Evolutionary conservation across 2,329 filamentous ascomycete genomes (phyloP), one percentile per base, ranked within the genome.

Genomic region (Exophiala sp.): DNA sequence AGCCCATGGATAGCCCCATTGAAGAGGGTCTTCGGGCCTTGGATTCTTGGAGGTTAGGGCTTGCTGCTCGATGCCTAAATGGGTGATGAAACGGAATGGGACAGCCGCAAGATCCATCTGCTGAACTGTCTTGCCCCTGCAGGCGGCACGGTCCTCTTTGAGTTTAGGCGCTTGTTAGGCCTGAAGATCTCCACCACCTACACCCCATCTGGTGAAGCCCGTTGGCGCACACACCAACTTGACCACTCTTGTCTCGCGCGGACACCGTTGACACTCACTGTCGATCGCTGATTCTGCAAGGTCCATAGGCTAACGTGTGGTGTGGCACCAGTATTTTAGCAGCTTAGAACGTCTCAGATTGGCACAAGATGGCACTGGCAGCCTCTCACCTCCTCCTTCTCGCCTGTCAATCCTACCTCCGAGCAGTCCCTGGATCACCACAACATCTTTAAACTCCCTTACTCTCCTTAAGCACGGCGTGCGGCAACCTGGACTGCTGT

Each of bases 271-370:
- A 48, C 40, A 53, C 41, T 29, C 48, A 48, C 49, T 55, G 39
- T 58, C 54, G 54, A 60, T 59, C 54, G 52, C 56, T 58, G 59
- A 51, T 52, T 45, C 54, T 50, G 32, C 52, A 58, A 47, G 50
- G 53, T 29, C 48, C 52, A 43, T 41, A 14, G 39, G 53, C 60
- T 61, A 68, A 63, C 63, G 52, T 59, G 47, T 60, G 24, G 47
- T 58, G 48, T 57, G 52, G 48, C 50, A 62, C 57, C 61, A 68
- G 66, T 68, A 63, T 59, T 68, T 68, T 61, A 67, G 65, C 43
- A 65, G 62, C 44, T 63, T 67, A 56, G 66, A 68, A 59, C 63
- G 65, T 51, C 55, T 68, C 54, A 62, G 65, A 60, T 58, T 67
- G 50, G 66, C 65, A 34, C 62, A 65, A 57, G 62, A 63, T 64